These are phyloP conservation scores for Cladorrhinum sp. DNA, from an alignment of 2,329 filamentous ascomycete genomes.

Conservation along the genomic window DNA sequence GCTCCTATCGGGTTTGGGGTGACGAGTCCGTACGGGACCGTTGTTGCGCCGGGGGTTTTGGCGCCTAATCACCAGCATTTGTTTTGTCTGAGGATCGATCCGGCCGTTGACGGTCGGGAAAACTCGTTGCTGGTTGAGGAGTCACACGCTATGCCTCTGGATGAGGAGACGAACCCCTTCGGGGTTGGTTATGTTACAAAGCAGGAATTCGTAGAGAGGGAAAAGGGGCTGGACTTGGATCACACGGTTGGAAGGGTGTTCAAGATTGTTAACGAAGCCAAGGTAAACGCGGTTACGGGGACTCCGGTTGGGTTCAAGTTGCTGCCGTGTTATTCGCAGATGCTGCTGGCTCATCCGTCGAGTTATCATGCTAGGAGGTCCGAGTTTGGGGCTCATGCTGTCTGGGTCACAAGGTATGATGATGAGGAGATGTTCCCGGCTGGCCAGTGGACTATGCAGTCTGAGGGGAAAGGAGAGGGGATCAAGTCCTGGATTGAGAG, in stretches of 20 bases:
- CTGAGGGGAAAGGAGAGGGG: slow-evolving; percentile 37
- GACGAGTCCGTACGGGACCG: slow-evolving; percentile 54
- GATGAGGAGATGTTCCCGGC: slow-evolving; percentile 44
- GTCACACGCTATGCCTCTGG: slow-evolving; percentile 41
- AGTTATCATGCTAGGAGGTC: slow-evolving; percentile 41
- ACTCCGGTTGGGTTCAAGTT: slow-evolving; percentile 48
- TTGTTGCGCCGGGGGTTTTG: slow-evolving; percentile 62
- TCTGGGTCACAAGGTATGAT: slow-evolving; percentile 45
- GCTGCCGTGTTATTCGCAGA: slow-evolving; percentile 44
- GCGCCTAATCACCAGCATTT: slow-evolving; percentile 71
- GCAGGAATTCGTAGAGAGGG: slow-evolving; percentile 41
- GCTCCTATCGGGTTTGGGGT: slow-evolving; percentile 56
- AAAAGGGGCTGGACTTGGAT: slow-evolving; percentile 49
- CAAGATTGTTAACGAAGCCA: slow-evolving; percentile 47
- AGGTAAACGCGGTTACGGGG: slow-evolving; percentile 41
- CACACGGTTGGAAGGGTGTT: slow-evolving; percentile 47
- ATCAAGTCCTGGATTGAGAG: slow-evolving; percentile 40
- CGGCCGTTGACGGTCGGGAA: slow-evolving; percentile 56
- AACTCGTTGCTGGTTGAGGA: slow-evolving; percentile 51
- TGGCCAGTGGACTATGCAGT: slow-evolving; percentile 47
- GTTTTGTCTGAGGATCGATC: slow-evolving; percentile 63
- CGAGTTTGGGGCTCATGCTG: slow-evolving; percentile 42
- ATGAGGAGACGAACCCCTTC: slow-evolving; percentile 46
- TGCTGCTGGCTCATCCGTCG: slow-evolving; percentile 39
- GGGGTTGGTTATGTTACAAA: slow-evolving; percentile 46